A percentile compares a stretch with the other conserved stretches of the same genome.
phyloP scores from a whole-genome alignment of 139 green algal species.

The Chlamydomonas asymmetrica region DNA sequence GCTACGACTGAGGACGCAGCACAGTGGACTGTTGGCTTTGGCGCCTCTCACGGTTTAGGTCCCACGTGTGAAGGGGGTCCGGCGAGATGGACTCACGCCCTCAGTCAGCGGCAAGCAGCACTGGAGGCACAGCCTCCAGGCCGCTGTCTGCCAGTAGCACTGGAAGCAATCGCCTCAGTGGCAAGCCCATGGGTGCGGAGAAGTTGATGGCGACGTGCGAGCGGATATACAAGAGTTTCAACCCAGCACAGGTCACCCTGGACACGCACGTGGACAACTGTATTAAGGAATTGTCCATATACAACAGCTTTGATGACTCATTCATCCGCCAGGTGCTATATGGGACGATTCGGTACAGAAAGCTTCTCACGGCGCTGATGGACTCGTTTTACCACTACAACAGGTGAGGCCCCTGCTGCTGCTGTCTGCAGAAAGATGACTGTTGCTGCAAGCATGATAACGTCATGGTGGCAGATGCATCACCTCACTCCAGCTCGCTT shows the following conservation, averaged over 20 bases:
- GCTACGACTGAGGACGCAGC: too few species aligned
- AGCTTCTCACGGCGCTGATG: constrained; percentile 46
- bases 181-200: constrained; percentile 34
- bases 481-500: too few species aligned
- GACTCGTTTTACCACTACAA: constrained; percentile 63
- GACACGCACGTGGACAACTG: constrained; percentile 53
- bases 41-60: too few species aligned
- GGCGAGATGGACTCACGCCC: too few species aligned
- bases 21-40: too few species aligned
- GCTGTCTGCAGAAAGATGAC: not conserved
- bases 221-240: constrained; percentile 48
- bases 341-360: constrained; percentile 46
- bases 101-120: too few species aligned
- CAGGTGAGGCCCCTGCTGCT: constrained; percentile 15
- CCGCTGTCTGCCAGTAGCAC: constrained; percentile 17
- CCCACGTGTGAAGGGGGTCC: too few species aligned
- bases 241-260: constrained; percentile 50
- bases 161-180: constrained; percentile 6
- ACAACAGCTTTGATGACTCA: constrained; percentile 42
- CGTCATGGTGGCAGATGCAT: constrained; percentile 8
- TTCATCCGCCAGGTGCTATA: constrained; percentile 60
- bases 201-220: constrained; percentile 43
- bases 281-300: constrained; percentile 30
- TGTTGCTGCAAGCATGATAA: too few species aligned
- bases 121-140: not conserved